These are phyloP conservation scores for Mrakia blollopis DNA, from an alignment of 768 basidiomycete genomes.

Conservation along the genomic window DNA sequence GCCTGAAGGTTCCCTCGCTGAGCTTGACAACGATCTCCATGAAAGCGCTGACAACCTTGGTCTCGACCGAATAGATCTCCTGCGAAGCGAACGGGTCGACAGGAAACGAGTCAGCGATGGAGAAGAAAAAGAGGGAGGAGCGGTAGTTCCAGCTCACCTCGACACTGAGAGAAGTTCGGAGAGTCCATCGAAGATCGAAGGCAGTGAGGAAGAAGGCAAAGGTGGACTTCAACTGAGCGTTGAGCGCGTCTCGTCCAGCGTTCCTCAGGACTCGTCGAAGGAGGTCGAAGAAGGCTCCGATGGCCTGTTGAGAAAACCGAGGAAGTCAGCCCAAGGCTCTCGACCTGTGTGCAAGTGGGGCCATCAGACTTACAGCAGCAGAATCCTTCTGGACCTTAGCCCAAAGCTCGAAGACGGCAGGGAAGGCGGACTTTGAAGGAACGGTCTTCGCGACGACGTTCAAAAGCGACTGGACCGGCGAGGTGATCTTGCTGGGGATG, in stretches of 20 bases:
- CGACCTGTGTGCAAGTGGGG: neutral
- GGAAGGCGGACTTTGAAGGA: conserved; percentile 62
- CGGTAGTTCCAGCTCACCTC: neutral
- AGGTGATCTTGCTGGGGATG: neutral
- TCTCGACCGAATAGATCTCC: conserved; percentile 39
- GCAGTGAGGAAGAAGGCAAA: conserved; percentile 77
- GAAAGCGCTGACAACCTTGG: conserved; percentile 63
- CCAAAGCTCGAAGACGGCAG: conserved; percentile 53
- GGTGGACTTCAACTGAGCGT: conserved; percentile 60
- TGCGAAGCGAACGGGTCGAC: neutral
- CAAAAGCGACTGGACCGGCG: conserved; percentile 50
- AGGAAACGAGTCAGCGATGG: neutral
- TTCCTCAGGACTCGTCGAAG: conserved; percentile 62
- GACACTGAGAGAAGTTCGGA: neutral
- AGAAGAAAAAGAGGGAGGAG: neutral
- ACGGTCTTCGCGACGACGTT: conserved; percentile 66
- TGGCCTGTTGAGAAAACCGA: conserved; percentile 30
- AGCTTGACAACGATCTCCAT: conserved; percentile 84
- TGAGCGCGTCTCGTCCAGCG: conserved; percentile 59
- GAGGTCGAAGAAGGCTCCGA: conserved; percentile 61
- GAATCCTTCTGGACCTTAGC: conserved; percentile 38
- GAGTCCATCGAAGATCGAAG: conserved; percentile 54
- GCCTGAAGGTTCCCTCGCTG: conserved; percentile 84
- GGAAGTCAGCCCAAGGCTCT: neutral
- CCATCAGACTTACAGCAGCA: conserved; percentile 34